These are phyloP conservation scores for Chalciporus sp. DNA, from an alignment of 1,284 basidiomycete species.

Conservation along the genomic window DNA sequence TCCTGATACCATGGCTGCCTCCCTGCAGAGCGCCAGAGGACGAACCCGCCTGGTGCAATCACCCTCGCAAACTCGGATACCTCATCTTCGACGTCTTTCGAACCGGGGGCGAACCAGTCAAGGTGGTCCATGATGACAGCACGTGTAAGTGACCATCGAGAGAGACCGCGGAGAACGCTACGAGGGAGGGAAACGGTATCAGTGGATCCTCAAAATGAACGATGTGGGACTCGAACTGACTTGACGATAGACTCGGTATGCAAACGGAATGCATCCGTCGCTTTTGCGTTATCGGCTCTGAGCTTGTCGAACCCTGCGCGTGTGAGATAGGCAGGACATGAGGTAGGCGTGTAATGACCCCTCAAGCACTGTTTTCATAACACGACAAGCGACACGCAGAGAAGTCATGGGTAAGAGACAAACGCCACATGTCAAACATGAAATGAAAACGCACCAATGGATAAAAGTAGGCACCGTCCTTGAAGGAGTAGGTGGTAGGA, in stretches of 20 bases:
- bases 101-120: conserved; percentile 72
- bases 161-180: conserved; percentile 63
- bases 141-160: conserved; percentile 56
- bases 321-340: conserved; percentile 76
- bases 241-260: conserved; percentile 81
- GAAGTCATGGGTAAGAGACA: conserved; percentile 1
- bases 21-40: conserved; percentile 74
- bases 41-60: conserved; percentile 61
- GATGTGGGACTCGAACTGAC: conserved; percentile 41
- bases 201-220: neutral
- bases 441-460: conserved; percentile 46
- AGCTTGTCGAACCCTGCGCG: conserved; percentile 64
- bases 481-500: conserved; percentile 50
- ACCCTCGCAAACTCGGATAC: conserved; percentile 64
- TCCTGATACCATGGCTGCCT: conserved; percentile 77
- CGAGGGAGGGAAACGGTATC: conserved; percentile 8
- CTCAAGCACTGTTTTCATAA: conserved; percentile 50
- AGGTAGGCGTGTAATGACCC: conserved; percentile 67
- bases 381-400: neutral
- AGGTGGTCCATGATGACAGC: conserved; percentile 83
- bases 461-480: conserved; percentile 71
- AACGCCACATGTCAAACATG: neutral
- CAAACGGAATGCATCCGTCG: conserved; percentile 68
- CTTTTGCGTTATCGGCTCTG: conserved; percentile 50
- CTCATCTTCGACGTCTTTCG: conserved; percentile 63